Evolutionary conservation across 257 asterid genomes (phyloP), one percentile per base, ranked within the genome.

Genomic region (Solanum microdontum): DNA sequence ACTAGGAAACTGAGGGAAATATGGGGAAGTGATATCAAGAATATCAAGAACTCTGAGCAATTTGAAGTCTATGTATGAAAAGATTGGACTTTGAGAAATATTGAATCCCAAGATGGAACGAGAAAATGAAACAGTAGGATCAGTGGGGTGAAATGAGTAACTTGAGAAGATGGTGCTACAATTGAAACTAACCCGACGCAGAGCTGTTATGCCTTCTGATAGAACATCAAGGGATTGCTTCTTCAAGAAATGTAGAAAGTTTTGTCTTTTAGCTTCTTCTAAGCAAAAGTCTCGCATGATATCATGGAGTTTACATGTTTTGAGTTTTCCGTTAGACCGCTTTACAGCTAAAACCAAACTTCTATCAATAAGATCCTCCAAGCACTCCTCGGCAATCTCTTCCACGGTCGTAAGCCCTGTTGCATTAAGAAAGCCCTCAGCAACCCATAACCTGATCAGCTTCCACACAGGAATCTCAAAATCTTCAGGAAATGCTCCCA

Each of bases 401-500:
- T 89, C 91, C 17, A 82, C 12, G 24, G 72, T 83, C 24, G 55
- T 83, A 6, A 10, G 36, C 3, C 9, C 66, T 6, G 43, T 60
- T 23, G 45, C 39, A 28, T 86, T 11, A 45, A 91, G 34, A 84
- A 91, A 90, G 6, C 94, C 93, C 76, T 90, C 90, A 11, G 93
- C 94, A 32, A 88, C 39, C 93, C 91, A 92, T 34, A 90, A 21
- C 34, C 83, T 43, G 60, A 73, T 43, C 17, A 92, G 83, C 45
- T 82, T 88, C 89, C 85, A 33, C 34, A 85, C 90, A 33, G 75
- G 83, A 64, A 92, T 89, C 62, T 89, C 92, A 74, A 36, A 33
- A 79, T 89, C 84, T 88, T 87, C 90, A 2, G 92, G 92, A 39
- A 92, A 91, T 39, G 88, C 91, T 28, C 93, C 92, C 83, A 92